Percentiles rank a stretch among this genome's conserved stretches.
Conservation (phyloP, 352 stramenopile species). For the Phytopythium mirpurense region DNA sequence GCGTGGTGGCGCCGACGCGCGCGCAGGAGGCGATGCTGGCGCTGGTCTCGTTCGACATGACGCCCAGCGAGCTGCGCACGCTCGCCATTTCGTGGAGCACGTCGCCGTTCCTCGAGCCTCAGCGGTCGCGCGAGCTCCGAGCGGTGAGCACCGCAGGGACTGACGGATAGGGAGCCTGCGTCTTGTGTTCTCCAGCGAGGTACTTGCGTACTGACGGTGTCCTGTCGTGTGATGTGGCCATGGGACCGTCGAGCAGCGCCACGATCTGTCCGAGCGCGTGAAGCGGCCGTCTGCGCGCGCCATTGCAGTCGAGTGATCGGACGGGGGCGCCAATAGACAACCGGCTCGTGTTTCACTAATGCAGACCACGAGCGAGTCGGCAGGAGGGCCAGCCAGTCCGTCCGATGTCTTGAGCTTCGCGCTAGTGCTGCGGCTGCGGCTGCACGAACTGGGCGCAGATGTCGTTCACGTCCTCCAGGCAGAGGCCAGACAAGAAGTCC, state of each 20-base stretch:
- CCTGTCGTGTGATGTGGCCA: neutral
- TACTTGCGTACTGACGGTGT: too few species aligned
- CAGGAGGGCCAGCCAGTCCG: too few species aligned
- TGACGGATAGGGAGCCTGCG: too few species aligned
- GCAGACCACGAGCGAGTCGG: too few species aligned
- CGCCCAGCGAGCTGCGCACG: conserved; percentile 65
- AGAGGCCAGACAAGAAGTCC: conserved; percentile 53
- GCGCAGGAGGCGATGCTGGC: conserved; percentile 54
- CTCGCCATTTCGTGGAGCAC: conserved; percentile 80
- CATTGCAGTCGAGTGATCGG: neutral
- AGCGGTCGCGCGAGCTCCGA: conserved; percentile 35
- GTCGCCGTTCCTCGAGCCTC: conserved; percentile 65
- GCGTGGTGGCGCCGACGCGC: neutral
- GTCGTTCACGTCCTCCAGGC: conserved; percentile 66
- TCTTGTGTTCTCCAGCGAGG: too few species aligned
- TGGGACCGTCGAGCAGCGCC: conserved; percentile 13
- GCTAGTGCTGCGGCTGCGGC: conserved; percentile 21
- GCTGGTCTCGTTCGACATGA: conserved; percentile 64
- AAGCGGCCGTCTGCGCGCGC: neutral
- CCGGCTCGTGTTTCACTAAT: neutral
- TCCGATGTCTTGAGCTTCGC: too few species aligned
- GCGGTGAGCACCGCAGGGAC: conserved; percentile 24
- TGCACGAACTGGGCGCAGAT: conserved; percentile 61
- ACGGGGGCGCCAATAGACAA: conserved; percentile 3
- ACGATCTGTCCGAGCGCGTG: conserved; percentile 26